phyloP scores from a whole-genome alignment of 805 yeast species.

The Pichia pseudocactophila region DNA sequence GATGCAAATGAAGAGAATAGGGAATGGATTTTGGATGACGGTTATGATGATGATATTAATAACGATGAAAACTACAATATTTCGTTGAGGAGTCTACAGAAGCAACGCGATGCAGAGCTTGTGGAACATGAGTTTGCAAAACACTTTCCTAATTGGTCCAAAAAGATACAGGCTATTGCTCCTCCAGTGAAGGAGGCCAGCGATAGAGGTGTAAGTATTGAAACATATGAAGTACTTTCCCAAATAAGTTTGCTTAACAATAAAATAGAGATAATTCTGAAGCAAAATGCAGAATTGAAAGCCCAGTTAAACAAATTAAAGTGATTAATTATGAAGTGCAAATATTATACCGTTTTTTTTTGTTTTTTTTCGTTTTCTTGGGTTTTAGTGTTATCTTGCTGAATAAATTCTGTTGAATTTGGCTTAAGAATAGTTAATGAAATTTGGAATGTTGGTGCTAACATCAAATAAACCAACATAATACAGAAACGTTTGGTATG shows the following conservation, averaged over 20 bases:
- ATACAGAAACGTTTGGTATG: no score
- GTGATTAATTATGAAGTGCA: not conserved
- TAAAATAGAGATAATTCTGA: constrained; percentile 32
- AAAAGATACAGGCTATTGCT: constrained; percentile 38
- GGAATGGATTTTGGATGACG: constrained; percentile 81
- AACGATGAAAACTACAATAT: constrained; percentile 21
- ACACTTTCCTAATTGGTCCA: constrained; percentile 40
- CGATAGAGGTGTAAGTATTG: constrained; percentile 53
- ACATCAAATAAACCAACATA: no score
- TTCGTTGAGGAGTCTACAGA: constrained; percentile 32
- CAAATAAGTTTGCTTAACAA: constrained; percentile 40
- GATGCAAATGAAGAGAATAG: constrained; percentile 73
- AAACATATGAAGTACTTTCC: constrained; percentile 43
- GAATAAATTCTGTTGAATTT: no score
- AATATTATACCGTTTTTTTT: not conserved
- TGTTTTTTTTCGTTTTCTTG: no score
- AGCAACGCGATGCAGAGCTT: constrained; percentile 54
- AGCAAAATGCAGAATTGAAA: constrained; percentile 18
- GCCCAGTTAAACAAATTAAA: constrained; percentile 2
- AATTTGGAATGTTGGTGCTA: no score
- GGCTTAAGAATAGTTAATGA: no score
- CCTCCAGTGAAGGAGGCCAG: constrained; percentile 56
- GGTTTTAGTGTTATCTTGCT: no score
- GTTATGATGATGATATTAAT: constrained; percentile 37
- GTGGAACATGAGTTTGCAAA: constrained; percentile 63